These are phyloP conservation scores for Brassica rapa DNA, from an alignment of 345 rosid species.

Conservation along the genomic window DNA sequence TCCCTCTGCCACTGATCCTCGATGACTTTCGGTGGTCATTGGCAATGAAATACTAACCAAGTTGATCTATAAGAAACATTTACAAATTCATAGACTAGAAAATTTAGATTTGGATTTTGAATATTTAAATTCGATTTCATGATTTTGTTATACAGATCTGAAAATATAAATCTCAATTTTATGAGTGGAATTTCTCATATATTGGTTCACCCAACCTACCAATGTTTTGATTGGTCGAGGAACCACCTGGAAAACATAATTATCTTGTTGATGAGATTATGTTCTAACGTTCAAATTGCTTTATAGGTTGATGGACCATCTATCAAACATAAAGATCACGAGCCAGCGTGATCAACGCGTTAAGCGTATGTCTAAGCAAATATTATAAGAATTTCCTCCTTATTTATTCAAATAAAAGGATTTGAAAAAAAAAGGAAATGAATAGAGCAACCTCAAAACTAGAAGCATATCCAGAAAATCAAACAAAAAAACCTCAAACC, in stretches of 20 bases:
- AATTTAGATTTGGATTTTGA: background rate
- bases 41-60: background rate
- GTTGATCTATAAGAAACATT: background rate
- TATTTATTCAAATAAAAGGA: slow-evolving; percentile 12
- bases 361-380: slow-evolving; percentile 15
- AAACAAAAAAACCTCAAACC: slow-evolving; percentile 26
- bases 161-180: background rate
- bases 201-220: background rate
- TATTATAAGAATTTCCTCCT: slow-evolving; percentile 1
- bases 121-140: background rate
- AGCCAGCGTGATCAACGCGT: background rate
- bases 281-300: background rate
- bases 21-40: background rate
- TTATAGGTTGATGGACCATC: slow-evolving; percentile 27
- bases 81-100: background rate
- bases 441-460: background rate
- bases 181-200: background rate
- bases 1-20: background rate
- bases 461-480: slow-evolving; percentile 24
- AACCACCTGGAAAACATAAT: slow-evolving; percentile 14
- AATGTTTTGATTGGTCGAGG: background rate
- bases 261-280: background rate
- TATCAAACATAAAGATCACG: slow-evolving; percentile 12
- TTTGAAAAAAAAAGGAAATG: background rate
- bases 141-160: background rate